Base-by-base conservation (phyloP, 1,284 basidiomycete genomes). In the Papiliotrema flavescens region DNA sequence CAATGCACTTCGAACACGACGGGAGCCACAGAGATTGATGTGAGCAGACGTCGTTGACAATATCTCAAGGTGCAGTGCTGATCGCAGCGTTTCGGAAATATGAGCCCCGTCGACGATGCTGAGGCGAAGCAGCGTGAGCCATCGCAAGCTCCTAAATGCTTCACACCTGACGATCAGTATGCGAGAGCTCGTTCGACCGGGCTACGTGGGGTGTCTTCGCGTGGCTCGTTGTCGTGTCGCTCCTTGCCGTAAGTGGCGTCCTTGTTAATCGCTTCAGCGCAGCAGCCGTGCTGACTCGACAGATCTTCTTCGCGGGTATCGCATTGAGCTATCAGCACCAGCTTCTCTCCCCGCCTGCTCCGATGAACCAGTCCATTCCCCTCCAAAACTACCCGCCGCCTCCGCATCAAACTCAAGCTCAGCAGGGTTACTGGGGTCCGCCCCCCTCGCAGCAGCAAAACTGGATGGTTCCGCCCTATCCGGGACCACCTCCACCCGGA, bases 321-420 rank as follows among this genome's bases (percentile, higher is more conserved):
- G 81, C 83, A 1, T 85, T 85, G 65, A 78, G 79, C 9, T 90
- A 84, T 76, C 85, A 86, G 69, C 83, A 84, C 23, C 88, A 90
- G 75, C 67, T 83, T 9, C 79, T 83, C 28, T 86, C 90, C 69
- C 87, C 88, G 0, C 63, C 73, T 7, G 41, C 28, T 13, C 42
- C 50, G 17, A 11, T 22, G 17, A 22, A 44, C 19, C 50, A 51
- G 23, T 51, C 50, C n/a, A 23, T 44, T 20, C 50, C 50, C n/a
- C 28, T 51, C 15, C 42, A 51, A 22, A n/a, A 40, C 15, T 40
- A 45, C 19, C 11, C 28, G 23, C 66, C 67, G 53, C 52, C 49
- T 17, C 53, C 53, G 23, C 53, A 32, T 3, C 11, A 22, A 3
- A 35, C 17, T 28, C 32, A 17, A n/a, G 26, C n/a, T 22, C n/a